Base-by-base conservation (phyloP, 768 basidiomycete genomes). In the Termitomyces sp. region DNA sequence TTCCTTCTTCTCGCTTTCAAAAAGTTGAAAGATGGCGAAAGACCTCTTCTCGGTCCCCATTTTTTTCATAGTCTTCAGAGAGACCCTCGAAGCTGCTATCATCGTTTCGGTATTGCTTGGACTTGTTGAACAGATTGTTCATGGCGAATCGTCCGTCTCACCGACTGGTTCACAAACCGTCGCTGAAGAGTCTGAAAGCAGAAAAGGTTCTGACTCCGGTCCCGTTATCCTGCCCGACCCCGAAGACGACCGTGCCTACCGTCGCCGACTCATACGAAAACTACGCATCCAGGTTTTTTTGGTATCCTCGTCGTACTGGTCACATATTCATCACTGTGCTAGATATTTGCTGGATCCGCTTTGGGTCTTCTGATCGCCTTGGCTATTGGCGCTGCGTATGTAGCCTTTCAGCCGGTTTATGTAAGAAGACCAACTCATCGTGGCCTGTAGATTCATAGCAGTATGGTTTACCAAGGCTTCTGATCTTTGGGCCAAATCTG, bases 41-140 rank as follows among this genome's bases (percentile, higher is more conserved):
- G 81, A 84, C 65, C 73, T 94, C 52, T 97, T 97, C 73, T 91
- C 89, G 54, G 81, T 95, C 53, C 85, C 93, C 64, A 93, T 98
- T 62, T 97, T 94, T 78, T 94, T 98, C 81, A 94, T 97, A 73
- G 85, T 95, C 73, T 94, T 96, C 70, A 84, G 94, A 66, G 94
- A 97, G 80, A 89, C 92, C 5, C 80, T 97, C 59, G 94, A 97
- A 76, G 90, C 93, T 4, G 85, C 84, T 40, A 89, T 98, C 75
- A 92, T 98, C 78, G 73, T 97, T 68, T 90, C 92, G 6, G 92
- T 96, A 54, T 82, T 98, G 45, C 86, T 96, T 50, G 85, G 90
- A 59, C 85, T 98, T 57, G 89, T 91, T n/a, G 85, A 96, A 64
- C 93, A 95, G 60, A 83, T 94, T 59, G 79, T 89, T 5, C 67